A percentile compares a stretch with the other conserved stretches of the same genome.
These are phyloP conservation scores for Vigna mungo DNA, from an alignment of 306 rosid genomes.

Conservation along the genomic window DNA sequence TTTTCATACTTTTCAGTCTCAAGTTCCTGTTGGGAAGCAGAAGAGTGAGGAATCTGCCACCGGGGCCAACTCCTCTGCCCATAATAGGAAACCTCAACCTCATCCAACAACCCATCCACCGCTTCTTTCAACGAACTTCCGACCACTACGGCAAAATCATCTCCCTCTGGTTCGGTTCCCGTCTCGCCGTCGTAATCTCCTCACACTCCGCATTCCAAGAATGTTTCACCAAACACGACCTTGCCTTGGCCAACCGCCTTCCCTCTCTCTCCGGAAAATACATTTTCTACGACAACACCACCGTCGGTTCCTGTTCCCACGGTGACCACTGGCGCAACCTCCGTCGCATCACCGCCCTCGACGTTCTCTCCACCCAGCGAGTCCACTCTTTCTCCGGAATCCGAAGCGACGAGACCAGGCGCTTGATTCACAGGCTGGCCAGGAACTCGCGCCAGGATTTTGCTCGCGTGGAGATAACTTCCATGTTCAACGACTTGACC, in stretches of 20 bases:
- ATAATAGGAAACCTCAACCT: constrained; percentile 68
- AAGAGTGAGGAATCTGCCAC: constrained; percentile 50
- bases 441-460: background rate
- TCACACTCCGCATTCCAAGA: constrained; percentile 48
- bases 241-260: constrained; percentile 59
- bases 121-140: constrained; percentile 43
- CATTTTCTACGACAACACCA: constrained; percentile 31
- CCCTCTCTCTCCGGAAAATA: constrained; percentile 47
- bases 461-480: background rate
- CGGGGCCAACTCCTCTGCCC: constrained; percentile 58
- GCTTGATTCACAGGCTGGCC: background rate
- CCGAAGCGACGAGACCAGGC: background rate
- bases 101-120: constrained; percentile 51
- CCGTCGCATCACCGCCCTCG: constrained; percentile 27
- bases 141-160: constrained; percentile 48
- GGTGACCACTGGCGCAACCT: constrained; percentile 37
- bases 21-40: background rate
- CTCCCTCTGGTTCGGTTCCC: constrained; percentile 45
- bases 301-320: constrained; percentile 12
- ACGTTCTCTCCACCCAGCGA: constrained; percentile 8
- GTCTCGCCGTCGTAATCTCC: constrained; percentile 52
- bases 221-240: constrained; percentile 68
- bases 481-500: background rate
- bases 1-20: background rate
- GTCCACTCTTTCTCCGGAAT: constrained; percentile 28